Conservation (phyloP, 1,284 basidiomycete species). For the Cystobasidiaceae sp. region DNA sequence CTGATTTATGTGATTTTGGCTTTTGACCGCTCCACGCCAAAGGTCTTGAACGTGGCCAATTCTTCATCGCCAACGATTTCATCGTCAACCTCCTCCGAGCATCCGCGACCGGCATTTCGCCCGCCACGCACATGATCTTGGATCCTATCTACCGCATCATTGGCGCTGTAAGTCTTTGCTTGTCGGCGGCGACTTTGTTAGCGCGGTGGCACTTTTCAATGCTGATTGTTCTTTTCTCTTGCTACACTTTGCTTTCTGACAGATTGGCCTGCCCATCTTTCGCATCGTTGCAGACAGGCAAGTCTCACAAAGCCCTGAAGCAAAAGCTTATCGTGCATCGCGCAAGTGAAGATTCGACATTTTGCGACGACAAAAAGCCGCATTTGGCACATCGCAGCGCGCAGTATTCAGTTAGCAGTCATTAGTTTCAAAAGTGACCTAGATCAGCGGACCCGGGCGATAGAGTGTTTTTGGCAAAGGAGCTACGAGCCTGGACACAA, state of each 20-base stretch:
- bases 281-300: slow-evolving; percentile 1
- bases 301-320: neutral
- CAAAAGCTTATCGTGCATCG: neutral
- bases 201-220: no score
- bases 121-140: slow-evolving; percentile 58
- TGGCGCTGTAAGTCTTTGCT: slow-evolving; percentile 50
- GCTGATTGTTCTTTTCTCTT: no score
- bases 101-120: slow-evolving; percentile 63
- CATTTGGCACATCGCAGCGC: no score
- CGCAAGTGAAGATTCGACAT: neutral
- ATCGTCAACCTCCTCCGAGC: slow-evolving; percentile 65
- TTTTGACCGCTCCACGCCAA: neutral
- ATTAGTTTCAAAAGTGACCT: no score
- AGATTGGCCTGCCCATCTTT: slow-evolving; percentile 4
- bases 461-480: no score
- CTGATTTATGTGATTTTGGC: neutral
- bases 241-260: neutral
- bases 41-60: slow-evolving; percentile 67
- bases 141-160: slow-evolving; percentile 55
- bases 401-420: no score
- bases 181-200: no score
- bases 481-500: no score
- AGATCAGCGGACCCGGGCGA: no score
- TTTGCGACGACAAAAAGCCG: no score
- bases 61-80: slow-evolving; percentile 71